phyloP scores from a whole-genome alignment of 306 rosid genomes.

The Trifolium subterraneum region DNA sequence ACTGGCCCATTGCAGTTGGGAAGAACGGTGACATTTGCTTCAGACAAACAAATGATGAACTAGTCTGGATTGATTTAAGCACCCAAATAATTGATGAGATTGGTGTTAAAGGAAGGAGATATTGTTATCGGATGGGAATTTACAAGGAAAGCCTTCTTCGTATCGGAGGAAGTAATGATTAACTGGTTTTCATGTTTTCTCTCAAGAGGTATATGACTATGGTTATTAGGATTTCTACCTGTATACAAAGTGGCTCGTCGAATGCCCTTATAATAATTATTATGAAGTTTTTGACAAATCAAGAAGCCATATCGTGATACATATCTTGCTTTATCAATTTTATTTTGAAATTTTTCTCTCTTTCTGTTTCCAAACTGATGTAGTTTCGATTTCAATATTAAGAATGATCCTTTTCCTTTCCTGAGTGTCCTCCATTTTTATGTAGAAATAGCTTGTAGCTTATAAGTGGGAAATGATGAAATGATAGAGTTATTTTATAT shows the following conservation, averaged over 20 bases:
- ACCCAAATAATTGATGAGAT: not conserved
- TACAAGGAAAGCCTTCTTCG: not conserved
- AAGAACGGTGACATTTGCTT: not conserved
- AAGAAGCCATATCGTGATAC: too few relatives aligned
- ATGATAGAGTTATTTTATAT: too few relatives aligned
- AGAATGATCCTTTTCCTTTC: too few relatives aligned
- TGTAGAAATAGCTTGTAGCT: too few relatives aligned
- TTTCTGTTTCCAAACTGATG: too few relatives aligned
- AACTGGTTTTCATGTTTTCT: not conserved
- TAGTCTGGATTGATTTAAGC: not conserved
- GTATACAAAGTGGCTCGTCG: not conserved
- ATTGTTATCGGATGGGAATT: not conserved
- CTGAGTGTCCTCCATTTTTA: too few relatives aligned
- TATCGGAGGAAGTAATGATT: not conserved
- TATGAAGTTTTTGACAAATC: too few relatives aligned
- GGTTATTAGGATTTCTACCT: not conserved
- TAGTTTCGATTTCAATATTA: too few relatives aligned
- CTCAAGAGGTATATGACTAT: not conserved
- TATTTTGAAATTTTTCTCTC: too few relatives aligned
- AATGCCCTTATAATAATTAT: not conserved
- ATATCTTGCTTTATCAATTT: too few relatives aligned
- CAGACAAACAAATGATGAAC: not conserved
- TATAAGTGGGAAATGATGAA: too few relatives aligned
- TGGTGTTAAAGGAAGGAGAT: not conserved
- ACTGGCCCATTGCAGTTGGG: not conserved